These are phyloP conservation scores for Ogataea methylovora DNA, from an alignment of 805 yeast species.

Conservation along the genomic window DNA sequence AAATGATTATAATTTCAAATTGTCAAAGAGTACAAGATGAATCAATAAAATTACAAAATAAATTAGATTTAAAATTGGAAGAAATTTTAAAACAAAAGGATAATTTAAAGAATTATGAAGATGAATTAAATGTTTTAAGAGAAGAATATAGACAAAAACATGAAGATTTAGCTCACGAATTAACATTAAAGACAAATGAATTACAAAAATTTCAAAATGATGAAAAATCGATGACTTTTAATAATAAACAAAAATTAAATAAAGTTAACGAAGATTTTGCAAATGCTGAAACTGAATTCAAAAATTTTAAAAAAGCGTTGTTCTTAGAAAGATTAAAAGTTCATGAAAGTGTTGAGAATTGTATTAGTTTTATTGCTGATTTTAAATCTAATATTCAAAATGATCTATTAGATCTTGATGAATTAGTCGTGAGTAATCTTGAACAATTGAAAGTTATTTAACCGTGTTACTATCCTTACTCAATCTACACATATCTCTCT, in stretches of 20 bases:
- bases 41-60: conserved; percentile 48
- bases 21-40: conserved; percentile 50
- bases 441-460: background rate
- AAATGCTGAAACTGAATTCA: conserved; percentile 43
- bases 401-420: conserved; percentile 41
- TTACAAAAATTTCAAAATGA: conserved; percentile 12
- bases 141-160: conserved; percentile 10
- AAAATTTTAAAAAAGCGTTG: conserved; percentile 41
- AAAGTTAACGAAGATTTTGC: conserved; percentile 31
- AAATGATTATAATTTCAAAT: conserved; percentile 36
- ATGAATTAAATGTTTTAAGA: conserved; percentile 29
- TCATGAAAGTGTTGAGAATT: conserved; percentile 45
- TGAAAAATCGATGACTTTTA: conserved; percentile 6
- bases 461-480: background rate
- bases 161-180: conserved; percentile 10
- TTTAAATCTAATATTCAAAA: conserved; percentile 65
- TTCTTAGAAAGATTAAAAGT: conserved; percentile 38
- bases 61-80: conserved; percentile 48
- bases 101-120: conserved; percentile 48
- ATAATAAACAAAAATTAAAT: conserved; percentile 9
- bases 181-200: conserved; percentile 9
- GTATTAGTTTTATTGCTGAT: conserved; percentile 51
- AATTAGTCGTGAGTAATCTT: background rate
- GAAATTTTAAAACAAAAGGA: conserved; percentile 50
- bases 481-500: no score